Evolutionary conservation across 768 basidiomycete species (phyloP).

Genomic region (Tulasnella sp.): DNA sequence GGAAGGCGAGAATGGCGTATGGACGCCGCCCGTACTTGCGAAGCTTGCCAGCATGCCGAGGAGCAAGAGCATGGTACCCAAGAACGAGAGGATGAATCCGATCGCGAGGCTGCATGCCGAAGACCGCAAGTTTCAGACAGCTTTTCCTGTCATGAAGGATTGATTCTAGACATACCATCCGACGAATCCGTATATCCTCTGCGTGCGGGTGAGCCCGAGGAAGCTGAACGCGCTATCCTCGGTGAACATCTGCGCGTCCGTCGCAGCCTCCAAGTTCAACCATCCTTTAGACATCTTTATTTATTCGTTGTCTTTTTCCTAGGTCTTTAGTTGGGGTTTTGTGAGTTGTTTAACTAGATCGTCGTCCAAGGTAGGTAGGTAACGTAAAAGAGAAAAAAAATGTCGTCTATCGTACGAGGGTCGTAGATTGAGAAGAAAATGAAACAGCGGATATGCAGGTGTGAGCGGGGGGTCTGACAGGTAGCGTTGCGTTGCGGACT

Average conservation of each 20-base stretch:
- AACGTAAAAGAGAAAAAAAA: background rate
- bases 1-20: constrained; percentile 4
- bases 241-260: constrained; percentile 81
- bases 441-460: background rate
- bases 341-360: background rate
- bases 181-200: constrained; percentile 80
- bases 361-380: background rate
- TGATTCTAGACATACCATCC: constrained; percentile 56
- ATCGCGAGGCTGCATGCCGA: constrained; percentile 56
- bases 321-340: background rate
- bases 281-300: constrained; percentile 54
- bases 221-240: constrained; percentile 83
- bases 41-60: constrained; percentile 64
- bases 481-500: background rate
- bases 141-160: background rate
- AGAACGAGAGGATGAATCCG: constrained; percentile 74
- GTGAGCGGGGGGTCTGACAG: background rate
- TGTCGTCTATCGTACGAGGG: background rate
- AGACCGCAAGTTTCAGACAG: background rate
- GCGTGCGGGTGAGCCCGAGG: constrained; percentile 70
- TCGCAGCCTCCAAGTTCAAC: constrained; percentile 67
- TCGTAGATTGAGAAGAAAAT: background rate
- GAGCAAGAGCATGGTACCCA: constrained; percentile 76
- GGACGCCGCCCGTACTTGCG: constrained; percentile 51
- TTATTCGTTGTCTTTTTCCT: background rate